Conservation (phyloP, 768 basidiomycete species). For the Terana coerulea region DNA sequence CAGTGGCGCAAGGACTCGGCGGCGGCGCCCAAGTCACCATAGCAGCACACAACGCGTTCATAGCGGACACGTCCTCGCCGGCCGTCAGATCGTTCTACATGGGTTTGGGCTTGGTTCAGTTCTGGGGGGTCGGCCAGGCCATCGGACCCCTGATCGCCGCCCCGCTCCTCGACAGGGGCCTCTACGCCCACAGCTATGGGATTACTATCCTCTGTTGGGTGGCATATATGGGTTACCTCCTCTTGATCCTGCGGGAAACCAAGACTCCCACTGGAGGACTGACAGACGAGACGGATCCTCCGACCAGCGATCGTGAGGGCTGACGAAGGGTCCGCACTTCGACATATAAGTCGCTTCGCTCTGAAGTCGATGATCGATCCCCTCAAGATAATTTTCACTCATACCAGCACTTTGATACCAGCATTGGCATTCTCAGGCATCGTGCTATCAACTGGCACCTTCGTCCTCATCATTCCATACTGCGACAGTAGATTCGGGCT, state of each 20-base stretch:
- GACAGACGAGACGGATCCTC: too few species aligned
- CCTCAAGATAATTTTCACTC: too few species aligned
- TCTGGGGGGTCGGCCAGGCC: background rate
- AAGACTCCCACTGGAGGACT: too few species aligned
- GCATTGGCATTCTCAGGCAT: too few species aligned
- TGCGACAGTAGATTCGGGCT: slow-evolving; percentile 1
- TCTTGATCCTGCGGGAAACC: background rate
- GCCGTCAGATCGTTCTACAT: background rate
- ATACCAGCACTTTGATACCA: too few species aligned
- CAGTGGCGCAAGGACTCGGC: slow-evolving; percentile 1
- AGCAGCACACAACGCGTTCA: slow-evolving; percentile 5
- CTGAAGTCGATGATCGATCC: too few species aligned
- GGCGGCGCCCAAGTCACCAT: background rate
- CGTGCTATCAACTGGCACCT: background rate
- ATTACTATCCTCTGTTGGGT: background rate
- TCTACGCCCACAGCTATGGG: background rate
- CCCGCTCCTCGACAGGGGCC: background rate
- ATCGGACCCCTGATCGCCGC: background rate
- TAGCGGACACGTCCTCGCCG: background rate
- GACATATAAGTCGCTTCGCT: too few species aligned
- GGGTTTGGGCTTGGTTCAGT: background rate
- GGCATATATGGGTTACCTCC: background rate
- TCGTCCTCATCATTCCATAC: background rate
- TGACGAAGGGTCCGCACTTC: too few species aligned
- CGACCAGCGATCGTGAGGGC: too few species aligned